phyloP scores from a whole-genome alignment of 1,284 basidiomycete species.

The Pyrrhoderma lamaoense region DNA sequence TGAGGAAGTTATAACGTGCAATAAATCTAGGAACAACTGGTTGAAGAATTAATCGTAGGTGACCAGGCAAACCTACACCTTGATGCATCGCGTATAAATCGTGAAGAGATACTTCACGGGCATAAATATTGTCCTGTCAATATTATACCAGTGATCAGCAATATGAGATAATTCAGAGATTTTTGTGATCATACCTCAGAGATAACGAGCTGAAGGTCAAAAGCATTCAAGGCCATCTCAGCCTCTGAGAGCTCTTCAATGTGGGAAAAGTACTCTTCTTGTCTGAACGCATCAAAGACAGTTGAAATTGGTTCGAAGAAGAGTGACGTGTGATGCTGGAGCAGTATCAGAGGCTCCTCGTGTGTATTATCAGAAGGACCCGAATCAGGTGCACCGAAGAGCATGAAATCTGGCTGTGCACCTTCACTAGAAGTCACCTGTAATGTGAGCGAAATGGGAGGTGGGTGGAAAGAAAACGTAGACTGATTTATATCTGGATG shows the following conservation, averaged over 20 bases:
- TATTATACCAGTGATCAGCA: neutral
- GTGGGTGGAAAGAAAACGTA: conserved; percentile 31
- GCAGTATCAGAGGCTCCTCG: conserved; percentile 32
- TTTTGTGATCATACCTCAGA: conserved; percentile 46
- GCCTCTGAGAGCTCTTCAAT: conserved; percentile 43
- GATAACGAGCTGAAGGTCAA: conserved; percentile 54
- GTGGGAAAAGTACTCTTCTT: conserved; percentile 44
- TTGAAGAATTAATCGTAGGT: conserved; percentile 54
- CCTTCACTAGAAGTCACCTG: conserved; percentile 25
- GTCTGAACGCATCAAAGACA: conserved; percentile 61
- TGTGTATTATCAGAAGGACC: neutral
- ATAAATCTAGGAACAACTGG: conserved; percentile 54
- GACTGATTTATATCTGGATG: neutral
- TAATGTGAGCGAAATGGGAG: conserved; percentile 58
- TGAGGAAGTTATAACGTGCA: conserved; percentile 53
- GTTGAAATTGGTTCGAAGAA: conserved; percentile 65
- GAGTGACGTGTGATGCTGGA: conserved; percentile 54
- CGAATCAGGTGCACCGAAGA: conserved; percentile 49
- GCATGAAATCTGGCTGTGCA: conserved; percentile 37
- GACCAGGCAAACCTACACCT: conserved; percentile 52
- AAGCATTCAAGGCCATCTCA: conserved; percentile 61
- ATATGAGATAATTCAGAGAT: neutral
- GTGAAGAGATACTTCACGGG: conserved; percentile 63
- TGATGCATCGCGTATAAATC: conserved; percentile 68
- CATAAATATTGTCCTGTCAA: conserved; percentile 62